Conservation (phyloP, 2,329 filamentous ascomycete species). For the Pestalotiopsis sp. region DNA sequence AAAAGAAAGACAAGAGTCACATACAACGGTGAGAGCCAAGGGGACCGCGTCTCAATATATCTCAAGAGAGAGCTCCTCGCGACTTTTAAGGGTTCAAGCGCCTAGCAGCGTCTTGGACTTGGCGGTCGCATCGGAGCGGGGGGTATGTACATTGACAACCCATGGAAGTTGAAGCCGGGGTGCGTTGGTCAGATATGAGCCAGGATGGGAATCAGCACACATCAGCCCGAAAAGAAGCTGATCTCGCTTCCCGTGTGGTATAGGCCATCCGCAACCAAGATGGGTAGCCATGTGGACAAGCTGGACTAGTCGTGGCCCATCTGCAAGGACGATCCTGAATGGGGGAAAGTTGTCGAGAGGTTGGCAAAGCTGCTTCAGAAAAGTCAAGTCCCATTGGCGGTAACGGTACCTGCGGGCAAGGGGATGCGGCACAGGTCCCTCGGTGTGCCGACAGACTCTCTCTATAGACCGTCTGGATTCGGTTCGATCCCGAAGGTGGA, state of each 20-base stretch:
- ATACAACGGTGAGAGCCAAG: not conserved
- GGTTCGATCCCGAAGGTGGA: not conserved
- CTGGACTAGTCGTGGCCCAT: not conserved
- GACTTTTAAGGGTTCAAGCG: not conserved
- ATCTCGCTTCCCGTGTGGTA: not conserved
- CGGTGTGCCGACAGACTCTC: not conserved
- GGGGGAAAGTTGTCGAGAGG: not conserved
- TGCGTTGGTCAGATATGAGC: conserved; percentile 1
- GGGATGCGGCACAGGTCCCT: conserved; percentile 6
- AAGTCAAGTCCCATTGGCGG: not conserved
- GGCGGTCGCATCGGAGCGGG: conserved; percentile 3
- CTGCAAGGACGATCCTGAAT: not conserved
- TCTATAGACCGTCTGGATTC: not conserved
- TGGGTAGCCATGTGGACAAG: not conserved
- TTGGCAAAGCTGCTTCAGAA: too few species aligned
- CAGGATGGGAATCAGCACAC: conserved; percentile 8
- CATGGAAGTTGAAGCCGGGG: not conserved
- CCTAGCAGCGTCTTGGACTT: not conserved
- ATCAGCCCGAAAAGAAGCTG: not conserved
- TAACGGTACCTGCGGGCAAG: conserved; percentile 1
- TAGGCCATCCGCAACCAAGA: not conserved
- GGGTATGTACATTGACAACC: not conserved
- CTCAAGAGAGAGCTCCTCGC: not conserved
- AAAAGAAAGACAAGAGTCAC: not conserved
- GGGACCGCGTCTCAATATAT: not conserved